Percentiles rank a stretch among this genome's conserved stretches.
Evolutionary conservation across 2,329 filamentous ascomycete species (phyloP).

Genomic region (Dactylellina haptotyla): DNA sequence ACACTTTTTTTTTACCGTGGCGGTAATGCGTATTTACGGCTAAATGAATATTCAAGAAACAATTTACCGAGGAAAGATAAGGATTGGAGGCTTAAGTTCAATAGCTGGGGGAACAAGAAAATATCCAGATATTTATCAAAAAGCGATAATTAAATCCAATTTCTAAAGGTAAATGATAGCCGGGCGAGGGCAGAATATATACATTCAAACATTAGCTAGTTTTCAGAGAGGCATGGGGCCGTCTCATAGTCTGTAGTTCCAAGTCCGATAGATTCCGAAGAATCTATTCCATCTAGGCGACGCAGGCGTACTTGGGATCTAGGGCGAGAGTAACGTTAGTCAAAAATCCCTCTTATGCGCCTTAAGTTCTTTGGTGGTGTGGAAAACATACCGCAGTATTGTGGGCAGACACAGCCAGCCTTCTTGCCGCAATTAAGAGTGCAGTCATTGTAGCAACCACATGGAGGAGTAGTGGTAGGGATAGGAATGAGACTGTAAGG

Average conservation of each 20-base stretch:
- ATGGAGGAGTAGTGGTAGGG: constrained; percentile 21
- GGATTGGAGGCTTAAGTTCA: not conserved
- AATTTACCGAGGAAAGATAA: not conserved
- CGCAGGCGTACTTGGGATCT: constrained; percentile 46
- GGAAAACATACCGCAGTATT: constrained; percentile 44
- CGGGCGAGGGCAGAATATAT: not conserved
- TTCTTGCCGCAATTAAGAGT: constrained; percentile 22
- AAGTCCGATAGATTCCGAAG: too few relatives aligned
- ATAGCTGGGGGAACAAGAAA: not conserved
- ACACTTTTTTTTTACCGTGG: constrained; percentile 10
- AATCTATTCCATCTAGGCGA: not conserved
- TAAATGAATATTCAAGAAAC: not conserved
- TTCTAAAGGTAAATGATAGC: not conserved
- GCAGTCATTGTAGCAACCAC: constrained; percentile 46
- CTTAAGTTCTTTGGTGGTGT: not conserved
- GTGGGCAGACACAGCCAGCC: constrained; percentile 33
- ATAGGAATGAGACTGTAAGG: not conserved
- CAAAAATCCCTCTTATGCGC: not conserved
- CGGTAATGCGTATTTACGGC: not conserved
- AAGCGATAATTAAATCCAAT: not conserved
- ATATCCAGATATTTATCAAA: not conserved
- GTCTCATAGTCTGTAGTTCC: not conserved
- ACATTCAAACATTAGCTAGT: constrained; percentile 1
- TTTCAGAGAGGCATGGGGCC: not conserved
- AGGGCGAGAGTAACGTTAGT: constrained; percentile 21